Evolutionary conservation across 2,329 filamentous ascomycete genomes (phyloP).

Genomic region (Beauveria pseudobassiana): DNA sequence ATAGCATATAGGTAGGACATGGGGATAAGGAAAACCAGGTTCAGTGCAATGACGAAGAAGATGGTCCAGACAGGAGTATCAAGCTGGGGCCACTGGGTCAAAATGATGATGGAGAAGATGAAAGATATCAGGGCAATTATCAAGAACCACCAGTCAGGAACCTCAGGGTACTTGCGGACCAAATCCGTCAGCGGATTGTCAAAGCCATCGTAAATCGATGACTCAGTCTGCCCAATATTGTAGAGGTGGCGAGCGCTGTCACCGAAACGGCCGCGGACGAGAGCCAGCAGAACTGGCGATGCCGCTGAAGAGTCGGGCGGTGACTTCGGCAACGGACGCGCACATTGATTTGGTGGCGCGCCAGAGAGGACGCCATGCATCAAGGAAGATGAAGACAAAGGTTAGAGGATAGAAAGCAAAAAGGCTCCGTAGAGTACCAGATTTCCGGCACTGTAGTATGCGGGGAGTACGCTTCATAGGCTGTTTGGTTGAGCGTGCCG

Average conservation of each 20-base stretch:
- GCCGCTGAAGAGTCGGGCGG: conserved; percentile 5
- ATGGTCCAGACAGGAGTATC: conserved; percentile 24
- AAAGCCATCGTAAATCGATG: conserved; percentile 33
- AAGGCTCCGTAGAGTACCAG: conserved; percentile 23
- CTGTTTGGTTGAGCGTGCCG: conserved; percentile 16
- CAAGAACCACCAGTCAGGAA: conserved; percentile 40
- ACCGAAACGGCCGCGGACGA: conserved; percentile 28
- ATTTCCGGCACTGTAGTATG: conserved; percentile 27
- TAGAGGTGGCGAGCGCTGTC: conserved; percentile 25
- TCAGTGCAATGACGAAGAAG: conserved; percentile 26
- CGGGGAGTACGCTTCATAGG: conserved; percentile 28
- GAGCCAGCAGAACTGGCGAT: conserved; percentile 20
- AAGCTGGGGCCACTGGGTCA: conserved; percentile 21
- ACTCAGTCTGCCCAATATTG: conserved; percentile 29
- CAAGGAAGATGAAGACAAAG: conserved; percentile 28
- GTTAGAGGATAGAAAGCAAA: conserved; percentile 27
- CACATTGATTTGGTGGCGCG: conserved; percentile 8
- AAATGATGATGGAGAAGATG: conserved; percentile 25
- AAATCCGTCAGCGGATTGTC: conserved; percentile 33
- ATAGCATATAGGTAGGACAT: conserved; percentile 33
- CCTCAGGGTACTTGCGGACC: conserved; percentile 37
- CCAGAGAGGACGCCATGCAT: conserved; percentile 20
- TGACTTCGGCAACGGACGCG: neutral
- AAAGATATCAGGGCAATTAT: conserved; percentile 19
- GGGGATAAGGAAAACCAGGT: conserved; percentile 33